Conservation (phyloP, 768 basidiomycete genomes). For the Bullera alba region DNA sequence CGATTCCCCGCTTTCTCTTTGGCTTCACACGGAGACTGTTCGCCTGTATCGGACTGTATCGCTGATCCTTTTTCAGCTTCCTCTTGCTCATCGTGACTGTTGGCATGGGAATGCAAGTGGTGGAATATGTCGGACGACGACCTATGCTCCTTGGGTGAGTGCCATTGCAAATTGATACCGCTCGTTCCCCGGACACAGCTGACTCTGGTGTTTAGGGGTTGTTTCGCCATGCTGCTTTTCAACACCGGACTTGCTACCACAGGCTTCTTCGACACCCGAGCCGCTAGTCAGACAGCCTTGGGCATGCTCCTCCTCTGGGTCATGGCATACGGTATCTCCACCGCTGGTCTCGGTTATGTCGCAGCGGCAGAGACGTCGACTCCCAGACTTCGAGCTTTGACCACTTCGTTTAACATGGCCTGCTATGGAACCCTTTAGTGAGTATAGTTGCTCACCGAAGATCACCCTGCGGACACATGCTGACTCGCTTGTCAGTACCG, state of each 20-base stretch:
- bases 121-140: slow-evolving; percentile 18
- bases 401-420: slow-evolving; percentile 14
- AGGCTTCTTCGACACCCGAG: not conserved
- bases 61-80: no score
- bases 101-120: no score
- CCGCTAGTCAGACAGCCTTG: slow-evolving; percentile 8
- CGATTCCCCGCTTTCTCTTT: no score
- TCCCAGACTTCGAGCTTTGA: slow-evolving; percentile 18
- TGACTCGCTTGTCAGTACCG: slow-evolving; percentile 5
- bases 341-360: slow-evolving; percentile 18
- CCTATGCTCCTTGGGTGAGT: slow-evolving; percentile 18
- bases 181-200: not conserved
- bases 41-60: no score
- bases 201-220: slow-evolving; percentile 10
- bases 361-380: slow-evolving; percentile 19
- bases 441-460: no score
- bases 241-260: slow-evolving; percentile 13
- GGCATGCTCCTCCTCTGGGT: slow-evolving; percentile 18
- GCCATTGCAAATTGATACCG: no score
- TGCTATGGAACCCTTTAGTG: slow-evolving; percentile 16
- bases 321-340: slow-evolving; percentile 13
- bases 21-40: no score
- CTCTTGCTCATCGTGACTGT: no score
- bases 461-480: not conserved
- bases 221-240: slow-evolving; percentile 18